Percentiles rank a stretch among this genome's conserved stretches.
phyloP scores from a whole-genome alignment of 1,284 basidiomycete species.

The Filobasidium uniguttulatum region DNA sequence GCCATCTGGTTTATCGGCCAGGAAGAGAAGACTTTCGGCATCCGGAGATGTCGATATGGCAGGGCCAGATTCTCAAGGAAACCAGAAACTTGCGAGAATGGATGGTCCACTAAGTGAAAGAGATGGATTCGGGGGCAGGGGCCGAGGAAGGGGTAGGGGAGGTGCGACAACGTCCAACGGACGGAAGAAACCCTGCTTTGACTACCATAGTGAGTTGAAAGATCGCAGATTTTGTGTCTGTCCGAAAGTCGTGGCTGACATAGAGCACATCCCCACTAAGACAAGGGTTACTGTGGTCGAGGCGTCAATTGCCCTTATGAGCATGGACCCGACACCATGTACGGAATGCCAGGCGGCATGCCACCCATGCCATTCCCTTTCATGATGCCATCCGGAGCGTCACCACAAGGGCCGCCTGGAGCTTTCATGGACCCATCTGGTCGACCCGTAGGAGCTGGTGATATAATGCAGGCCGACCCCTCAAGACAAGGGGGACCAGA shows the following conservation, averaged over 20 bases:
- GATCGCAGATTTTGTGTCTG: not conserved
- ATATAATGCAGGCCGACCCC: conserved; percentile 40
- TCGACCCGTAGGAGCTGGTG: not conserved
- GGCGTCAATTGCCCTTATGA: conserved; percentile 84
- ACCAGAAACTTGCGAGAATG: conserved; percentile 2
- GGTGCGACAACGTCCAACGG: not conserved
- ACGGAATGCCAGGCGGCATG: conserved; percentile 19
- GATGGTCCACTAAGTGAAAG: conserved; percentile 16
- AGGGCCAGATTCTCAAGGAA: not conserved
- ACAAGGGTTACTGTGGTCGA: conserved; percentile 77
- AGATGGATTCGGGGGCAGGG: not conserved
- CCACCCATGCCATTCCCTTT: conserved; percentile 40
- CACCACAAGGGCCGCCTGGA: no score
- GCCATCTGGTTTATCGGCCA: not conserved
- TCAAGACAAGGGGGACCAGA: conserved; percentile 13
- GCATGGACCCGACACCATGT: conserved; percentile 51
- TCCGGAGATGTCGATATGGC: conserved; percentile 17
- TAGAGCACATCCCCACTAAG: conserved; percentile 37
- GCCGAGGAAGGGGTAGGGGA: conserved; percentile 14
- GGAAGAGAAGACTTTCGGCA: conserved; percentile 8
- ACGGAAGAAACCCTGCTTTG: conserved; percentile 45
- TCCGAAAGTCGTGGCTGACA: conserved; percentile 13
- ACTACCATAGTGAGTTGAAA: conserved; percentile 66
- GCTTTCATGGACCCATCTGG: no score
- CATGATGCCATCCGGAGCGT: conserved; percentile 36